Percentiles rank a stretch among this genome's conserved stretches.
phyloP scores from a whole-genome alignment of 352 stramenopile species.

The Pythium biforme region DNA sequence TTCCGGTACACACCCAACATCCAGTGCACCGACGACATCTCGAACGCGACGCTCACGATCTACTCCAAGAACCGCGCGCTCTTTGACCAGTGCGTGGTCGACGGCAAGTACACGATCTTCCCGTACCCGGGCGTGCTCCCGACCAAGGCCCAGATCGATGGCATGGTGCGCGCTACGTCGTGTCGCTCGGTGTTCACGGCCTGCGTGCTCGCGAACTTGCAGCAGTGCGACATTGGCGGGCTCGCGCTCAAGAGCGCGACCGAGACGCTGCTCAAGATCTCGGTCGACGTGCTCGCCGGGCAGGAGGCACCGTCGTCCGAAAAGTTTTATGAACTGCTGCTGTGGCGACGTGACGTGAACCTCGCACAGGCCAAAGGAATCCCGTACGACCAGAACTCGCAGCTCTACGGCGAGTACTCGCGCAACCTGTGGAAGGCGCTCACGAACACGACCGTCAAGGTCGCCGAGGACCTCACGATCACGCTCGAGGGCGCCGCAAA shows the following conservation, averaged over 20 bases:
- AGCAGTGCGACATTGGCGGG: conserved; percentile 48
- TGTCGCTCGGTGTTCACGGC: conserved; percentile 58
- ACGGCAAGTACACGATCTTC: conserved; percentile 63
- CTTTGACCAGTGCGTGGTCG: conserved; percentile 53
- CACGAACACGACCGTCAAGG: conserved; percentile 33
- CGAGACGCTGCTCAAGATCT: conserved; percentile 65
- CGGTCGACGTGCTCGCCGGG: conserved; percentile 42
- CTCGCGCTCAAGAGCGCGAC: conserved; percentile 47
- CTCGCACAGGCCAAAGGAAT: conserved; percentile 37
- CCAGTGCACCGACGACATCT: conserved; percentile 39
- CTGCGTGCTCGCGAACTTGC: conserved; percentile 48
- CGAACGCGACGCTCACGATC: conserved; percentile 47
- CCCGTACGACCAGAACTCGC: conserved; percentile 46
- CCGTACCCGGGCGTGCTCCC: conserved; percentile 49
- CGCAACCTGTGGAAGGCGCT: conserved; percentile 37
- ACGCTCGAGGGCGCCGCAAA: conserved; percentile 35
- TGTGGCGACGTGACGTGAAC: conserved; percentile 55
- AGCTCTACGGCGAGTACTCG: conserved; percentile 42
- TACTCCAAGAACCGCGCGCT: conserved; percentile 58
- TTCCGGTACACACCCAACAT: conserved; percentile 43
- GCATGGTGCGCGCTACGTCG: conserved; percentile 45
- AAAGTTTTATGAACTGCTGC: conserved; percentile 50
- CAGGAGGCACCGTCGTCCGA: conserved; percentile 31
- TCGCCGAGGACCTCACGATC: conserved; percentile 43
- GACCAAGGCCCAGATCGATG: conserved; percentile 43